Conservation (phyloP, 371 early-diverging fungal species). For the Mucor plumbeus region DNA sequence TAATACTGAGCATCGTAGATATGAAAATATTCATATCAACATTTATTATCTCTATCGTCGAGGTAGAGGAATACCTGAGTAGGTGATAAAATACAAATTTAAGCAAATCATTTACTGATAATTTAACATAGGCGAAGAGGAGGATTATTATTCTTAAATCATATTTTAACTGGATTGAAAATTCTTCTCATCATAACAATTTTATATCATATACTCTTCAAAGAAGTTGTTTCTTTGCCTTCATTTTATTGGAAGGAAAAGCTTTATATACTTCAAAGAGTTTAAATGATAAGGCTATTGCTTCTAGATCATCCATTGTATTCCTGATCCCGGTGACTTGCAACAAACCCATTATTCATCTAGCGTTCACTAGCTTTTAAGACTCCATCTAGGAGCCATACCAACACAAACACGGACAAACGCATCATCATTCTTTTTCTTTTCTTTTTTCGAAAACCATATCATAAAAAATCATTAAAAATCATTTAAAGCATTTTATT, state of each 20-base stretch:
- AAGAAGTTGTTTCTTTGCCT: not conserved
- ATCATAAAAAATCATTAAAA: not conserved
- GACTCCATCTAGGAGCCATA: slow-evolving; percentile 4
- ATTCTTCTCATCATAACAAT: not conserved
- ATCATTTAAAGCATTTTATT: not conserved
- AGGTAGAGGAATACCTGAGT: no score
- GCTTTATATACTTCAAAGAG: not conserved
- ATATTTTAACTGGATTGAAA: not conserved
- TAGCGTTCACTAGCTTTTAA: not conserved
- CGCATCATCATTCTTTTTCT: slow-evolving; percentile 6
- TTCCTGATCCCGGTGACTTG: slow-evolving; percentile 3
- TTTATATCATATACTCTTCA: not conserved
- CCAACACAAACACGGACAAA: not conserved
- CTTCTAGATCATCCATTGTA: not conserved
- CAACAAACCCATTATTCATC: not conserved
- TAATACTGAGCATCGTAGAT: not conserved
- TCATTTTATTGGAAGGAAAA: not conserved
- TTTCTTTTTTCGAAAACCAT: not conserved
- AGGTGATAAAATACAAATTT: no score
- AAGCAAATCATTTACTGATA: no score
- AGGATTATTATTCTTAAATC: not conserved
- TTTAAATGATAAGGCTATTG: not conserved
- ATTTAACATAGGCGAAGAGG: no score
- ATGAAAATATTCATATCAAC: not conserved
- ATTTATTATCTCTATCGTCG: not conserved